These are phyloP conservation scores for Pseudocercospora fuligena DNA, from an alignment of 2,329 filamentous ascomycete genomes.

Conservation along the genomic window DNA sequence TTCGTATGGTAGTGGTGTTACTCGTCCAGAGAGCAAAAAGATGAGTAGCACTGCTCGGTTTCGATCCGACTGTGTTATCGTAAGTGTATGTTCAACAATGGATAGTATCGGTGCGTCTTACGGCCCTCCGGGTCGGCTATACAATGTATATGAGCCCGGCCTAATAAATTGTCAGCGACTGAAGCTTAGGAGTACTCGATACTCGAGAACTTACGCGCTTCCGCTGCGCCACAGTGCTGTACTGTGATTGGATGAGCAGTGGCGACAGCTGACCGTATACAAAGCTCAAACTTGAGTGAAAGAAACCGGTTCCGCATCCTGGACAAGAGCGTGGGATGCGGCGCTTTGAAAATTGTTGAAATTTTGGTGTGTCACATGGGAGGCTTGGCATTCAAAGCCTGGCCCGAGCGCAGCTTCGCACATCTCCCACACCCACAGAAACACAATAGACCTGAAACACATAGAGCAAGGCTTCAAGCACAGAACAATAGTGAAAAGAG, in stretches of 20 bases:
- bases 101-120: not conserved
- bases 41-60: conserved; percentile 13
- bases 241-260: not conserved
- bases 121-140: conserved; percentile 10
- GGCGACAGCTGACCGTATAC: not conserved
- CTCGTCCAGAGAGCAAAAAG: conserved; percentile 6
- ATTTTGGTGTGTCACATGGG: not conserved
- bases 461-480: not conserved
- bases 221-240: conserved; percentile 3
- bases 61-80: conserved; percentile 4
- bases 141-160: conserved; percentile 16
- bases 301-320: not conserved
- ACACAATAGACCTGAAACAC: not conserved
- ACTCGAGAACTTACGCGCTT: not conserved
- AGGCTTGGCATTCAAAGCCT: not conserved
- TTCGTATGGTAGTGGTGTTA: no score
- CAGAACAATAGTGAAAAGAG: not conserved
- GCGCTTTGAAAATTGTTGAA: not conserved
- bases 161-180: not conserved
- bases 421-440: not conserved
- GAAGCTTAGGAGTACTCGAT: no score
- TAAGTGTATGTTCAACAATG: not conserved
- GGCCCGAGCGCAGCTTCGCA: not conserved
- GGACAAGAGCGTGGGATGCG: not conserved
- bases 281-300: not conserved